phyloP scores from a whole-genome alignment of 2,329 filamentous ascomycete species.

The Teratosphaeria viscida region DNA sequence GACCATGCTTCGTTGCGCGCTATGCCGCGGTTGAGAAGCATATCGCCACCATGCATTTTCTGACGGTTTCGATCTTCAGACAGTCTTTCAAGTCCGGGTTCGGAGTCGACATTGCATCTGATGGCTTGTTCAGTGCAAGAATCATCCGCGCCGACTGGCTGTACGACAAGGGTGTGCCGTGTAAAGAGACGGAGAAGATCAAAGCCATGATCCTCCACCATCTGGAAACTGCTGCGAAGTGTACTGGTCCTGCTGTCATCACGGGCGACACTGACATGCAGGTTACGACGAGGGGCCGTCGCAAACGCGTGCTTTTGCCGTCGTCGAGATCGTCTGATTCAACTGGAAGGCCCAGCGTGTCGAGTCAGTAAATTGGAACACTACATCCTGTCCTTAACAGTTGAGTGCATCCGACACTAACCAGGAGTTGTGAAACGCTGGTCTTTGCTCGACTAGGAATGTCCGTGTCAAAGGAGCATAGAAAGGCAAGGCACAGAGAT shows the following conservation, averaged over 20 bases:
- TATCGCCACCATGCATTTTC: constrained; percentile 14
- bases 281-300: not conserved
- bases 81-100: not conserved
- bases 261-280: not conserved
- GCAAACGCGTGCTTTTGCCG: not conserved
- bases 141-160: not conserved
- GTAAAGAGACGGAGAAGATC: not conserved
- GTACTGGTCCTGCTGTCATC: not conserved
- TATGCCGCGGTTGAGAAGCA: constrained; percentile 6
- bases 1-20: constrained; percentile 7
- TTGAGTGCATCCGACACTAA: not conserved
- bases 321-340: not conserved
- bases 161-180: not conserved
- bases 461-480: no score
- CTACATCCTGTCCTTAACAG: not conserved
- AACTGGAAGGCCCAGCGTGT: not conserved
- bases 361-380: not conserved
- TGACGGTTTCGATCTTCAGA: constrained; percentile 8
- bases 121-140: not conserved
- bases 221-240: not conserved
- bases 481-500: no score
- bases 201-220: not conserved
- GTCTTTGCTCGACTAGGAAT: no score
- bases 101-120: not conserved
- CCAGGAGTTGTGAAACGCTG: no score